Evolutionary conservation across 305 asterid genomes (phyloP).

Genomic region (Fraxinus greggii): DNA sequence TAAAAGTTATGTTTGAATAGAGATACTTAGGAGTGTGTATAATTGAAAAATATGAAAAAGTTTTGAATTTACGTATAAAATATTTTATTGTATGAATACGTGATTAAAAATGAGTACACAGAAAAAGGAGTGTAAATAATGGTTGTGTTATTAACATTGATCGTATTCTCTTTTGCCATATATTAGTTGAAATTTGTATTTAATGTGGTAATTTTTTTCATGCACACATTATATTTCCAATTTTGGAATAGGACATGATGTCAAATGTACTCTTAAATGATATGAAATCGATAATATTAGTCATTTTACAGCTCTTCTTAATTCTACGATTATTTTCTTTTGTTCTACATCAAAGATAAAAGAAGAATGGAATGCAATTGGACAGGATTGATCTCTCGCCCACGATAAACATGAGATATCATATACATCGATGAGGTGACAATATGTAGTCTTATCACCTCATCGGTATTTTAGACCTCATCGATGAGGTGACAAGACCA

Average conservation of each 20-base stretch:
- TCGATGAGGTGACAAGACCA: not conserved
- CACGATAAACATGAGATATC: no score
- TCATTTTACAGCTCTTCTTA: not conserved
- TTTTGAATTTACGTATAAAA: no score
- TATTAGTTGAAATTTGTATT: not conserved
- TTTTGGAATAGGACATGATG: not conserved
- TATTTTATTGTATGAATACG: no score
- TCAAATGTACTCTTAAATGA: not conserved
- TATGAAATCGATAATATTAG: not conserved
- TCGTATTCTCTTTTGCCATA: not conserved
- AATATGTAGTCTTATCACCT: no score
- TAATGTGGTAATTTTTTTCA: not conserved
- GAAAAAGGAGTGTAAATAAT: no score
- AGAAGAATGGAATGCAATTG: not conserved
- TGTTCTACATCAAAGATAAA: not conserved
- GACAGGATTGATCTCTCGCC: no score
- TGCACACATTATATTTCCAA: not conserved
- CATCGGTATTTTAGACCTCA: constrained; percentile 6
- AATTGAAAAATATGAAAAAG: no score
- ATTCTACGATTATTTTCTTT: not conserved
- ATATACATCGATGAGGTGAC: no score
- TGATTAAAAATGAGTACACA: no score
- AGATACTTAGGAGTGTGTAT: no score
- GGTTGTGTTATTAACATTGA: not conserved
- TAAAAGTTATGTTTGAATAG: no score